These are phyloP conservation scores for Ramaria rubella DNA, from an alignment of 768 basidiomycete species.

Conservation along the genomic window DNA sequence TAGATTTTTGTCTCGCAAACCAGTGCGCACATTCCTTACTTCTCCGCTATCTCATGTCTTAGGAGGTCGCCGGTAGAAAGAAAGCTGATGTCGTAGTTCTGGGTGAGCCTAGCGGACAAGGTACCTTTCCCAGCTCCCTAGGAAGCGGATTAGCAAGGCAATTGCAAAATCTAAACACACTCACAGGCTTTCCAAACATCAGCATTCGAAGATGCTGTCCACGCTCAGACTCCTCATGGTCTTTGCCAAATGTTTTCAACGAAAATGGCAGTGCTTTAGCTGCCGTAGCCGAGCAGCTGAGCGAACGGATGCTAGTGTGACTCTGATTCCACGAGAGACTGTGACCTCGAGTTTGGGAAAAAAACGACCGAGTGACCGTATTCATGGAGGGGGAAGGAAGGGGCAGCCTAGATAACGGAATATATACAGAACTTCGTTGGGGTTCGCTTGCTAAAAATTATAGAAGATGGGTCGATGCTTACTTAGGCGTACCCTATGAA, in stretches of 20 bases:
- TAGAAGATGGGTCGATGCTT: background rate
- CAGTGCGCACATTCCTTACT: slow-evolving; percentile 28
- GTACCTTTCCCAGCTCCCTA: slow-evolving; percentile 58
- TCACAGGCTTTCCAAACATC: slow-evolving; percentile 64
- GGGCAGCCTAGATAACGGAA: background rate
- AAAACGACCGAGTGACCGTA: background rate
- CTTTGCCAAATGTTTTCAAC: slow-evolving; percentile 1
- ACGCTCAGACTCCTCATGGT: slow-evolving; percentile 3
- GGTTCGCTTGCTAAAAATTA: background rate
- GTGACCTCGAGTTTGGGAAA: background rate
- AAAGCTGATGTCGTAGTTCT: slow-evolving; percentile 72
- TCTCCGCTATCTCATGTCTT: slow-evolving; percentile 73
- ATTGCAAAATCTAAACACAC: slow-evolving; percentile 49
- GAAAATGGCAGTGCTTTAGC: slow-evolving; percentile 10
- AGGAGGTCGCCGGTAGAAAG: slow-evolving; percentile 83
- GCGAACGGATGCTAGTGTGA: background rate
- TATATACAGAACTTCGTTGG: background rate
- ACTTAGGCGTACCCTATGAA: background rate
- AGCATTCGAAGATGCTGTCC: slow-evolving; percentile 50
- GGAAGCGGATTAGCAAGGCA: background rate
- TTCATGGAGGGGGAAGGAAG: background rate
- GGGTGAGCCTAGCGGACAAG: slow-evolving; percentile 62
- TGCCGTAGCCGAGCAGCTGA: slow-evolving; percentile 1
- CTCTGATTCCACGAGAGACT: background rate
- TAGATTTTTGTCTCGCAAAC: background rate